These are phyloP conservation scores for Neurospora sp. DNA, from an alignment of 495 filamentous ascomycete species.

Conservation along the genomic window DNA sequence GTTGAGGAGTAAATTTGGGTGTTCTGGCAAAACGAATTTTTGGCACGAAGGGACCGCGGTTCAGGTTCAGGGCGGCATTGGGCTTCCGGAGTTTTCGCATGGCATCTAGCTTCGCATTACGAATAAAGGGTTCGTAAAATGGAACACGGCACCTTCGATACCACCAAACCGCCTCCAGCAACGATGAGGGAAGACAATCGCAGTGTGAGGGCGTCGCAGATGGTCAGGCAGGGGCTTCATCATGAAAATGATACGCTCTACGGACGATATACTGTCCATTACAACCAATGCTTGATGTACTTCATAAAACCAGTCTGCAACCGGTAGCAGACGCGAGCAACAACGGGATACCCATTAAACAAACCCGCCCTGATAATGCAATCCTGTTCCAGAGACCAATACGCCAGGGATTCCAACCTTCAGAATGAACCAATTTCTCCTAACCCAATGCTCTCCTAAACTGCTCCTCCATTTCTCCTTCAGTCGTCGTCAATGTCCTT, in stretches of 20 bases:
- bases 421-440: slow-evolving; percentile 25
- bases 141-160: slow-evolving; percentile 24
- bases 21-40: slow-evolving; percentile 16
- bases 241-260: slow-evolving; percentile 21
- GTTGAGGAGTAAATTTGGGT: slow-evolving; percentile 43
- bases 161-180: slow-evolving; percentile 15
- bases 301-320: slow-evolving; percentile 9
- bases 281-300: slow-evolving; percentile 23
- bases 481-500: slow-evolving; percentile 48
- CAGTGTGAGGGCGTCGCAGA: slow-evolving; percentile 5
- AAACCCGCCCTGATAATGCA: slow-evolving; percentile 24
- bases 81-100: slow-evolving; percentile 42
- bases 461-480: slow-evolving; percentile 5
- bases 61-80: slow-evolving; percentile 37
- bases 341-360: slow-evolving; percentile 23
- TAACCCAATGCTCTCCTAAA: slow-evolving; percentile 23
- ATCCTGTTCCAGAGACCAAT: slow-evolving; percentile 14
- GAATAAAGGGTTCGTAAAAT: slow-evolving; percentile 35
- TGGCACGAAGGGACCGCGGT: slow-evolving; percentile 19
- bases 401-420: slow-evolving; percentile 14
- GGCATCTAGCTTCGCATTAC: slow-evolving; percentile 42
- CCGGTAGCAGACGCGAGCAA: slow-evolving; percentile 14
- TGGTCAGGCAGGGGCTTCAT: slow-evolving; percentile 1
- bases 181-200: slow-evolving; percentile 1
- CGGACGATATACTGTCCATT: slow-evolving; percentile 19